phyloP scores from a whole-genome alignment of 1,284 basidiomycete genomes.

The Apiotrichum sp. region DNA sequence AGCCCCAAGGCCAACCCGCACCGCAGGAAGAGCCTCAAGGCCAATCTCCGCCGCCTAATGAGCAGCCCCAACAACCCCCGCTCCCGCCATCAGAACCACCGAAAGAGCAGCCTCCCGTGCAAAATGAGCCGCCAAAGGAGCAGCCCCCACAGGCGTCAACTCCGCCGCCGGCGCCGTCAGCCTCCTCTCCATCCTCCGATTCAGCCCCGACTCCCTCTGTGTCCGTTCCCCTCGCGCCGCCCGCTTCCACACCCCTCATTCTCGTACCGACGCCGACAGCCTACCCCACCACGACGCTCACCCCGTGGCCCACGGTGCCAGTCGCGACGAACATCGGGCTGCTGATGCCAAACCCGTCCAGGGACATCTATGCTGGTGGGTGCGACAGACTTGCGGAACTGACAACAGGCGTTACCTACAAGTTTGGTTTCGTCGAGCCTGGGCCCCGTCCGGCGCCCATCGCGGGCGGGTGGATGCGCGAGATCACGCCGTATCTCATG shows the following conservation, averaged over 20 bases:
- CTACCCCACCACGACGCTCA: background rate
- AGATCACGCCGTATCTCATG: slow-evolving; percentile 35
- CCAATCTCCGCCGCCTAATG: too few species aligned
- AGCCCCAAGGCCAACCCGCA: too few species aligned
- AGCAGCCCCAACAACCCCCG: too few species aligned
- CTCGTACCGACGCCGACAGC: background rate
- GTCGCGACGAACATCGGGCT: slow-evolving; percentile 37
- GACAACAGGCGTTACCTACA: slow-evolving; percentile 26
- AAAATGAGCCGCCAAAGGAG: too few species aligned
- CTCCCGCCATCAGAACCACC: too few species aligned
- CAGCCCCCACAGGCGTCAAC: too few species aligned
- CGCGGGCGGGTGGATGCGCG: slow-evolving; percentile 39
- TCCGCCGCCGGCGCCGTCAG: background rate
- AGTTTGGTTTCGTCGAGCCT: slow-evolving; percentile 43
- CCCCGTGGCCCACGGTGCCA: slow-evolving; percentile 18
- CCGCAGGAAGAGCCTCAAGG: too few species aligned
- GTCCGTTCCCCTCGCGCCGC: too few species aligned
- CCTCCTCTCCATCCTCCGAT: background rate
- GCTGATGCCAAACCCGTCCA: slow-evolving; percentile 43
- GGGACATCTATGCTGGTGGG: slow-evolving; percentile 33
- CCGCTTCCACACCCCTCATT: background rate
- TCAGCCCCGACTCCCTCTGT: too few species aligned
- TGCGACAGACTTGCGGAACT: background rate
- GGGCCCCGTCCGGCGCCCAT: slow-evolving; percentile 31
- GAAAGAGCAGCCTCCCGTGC: too few species aligned